Conservation (phyloP, 495 filamentous ascomycete species). For the Parachaetomium inaequale region DNA sequence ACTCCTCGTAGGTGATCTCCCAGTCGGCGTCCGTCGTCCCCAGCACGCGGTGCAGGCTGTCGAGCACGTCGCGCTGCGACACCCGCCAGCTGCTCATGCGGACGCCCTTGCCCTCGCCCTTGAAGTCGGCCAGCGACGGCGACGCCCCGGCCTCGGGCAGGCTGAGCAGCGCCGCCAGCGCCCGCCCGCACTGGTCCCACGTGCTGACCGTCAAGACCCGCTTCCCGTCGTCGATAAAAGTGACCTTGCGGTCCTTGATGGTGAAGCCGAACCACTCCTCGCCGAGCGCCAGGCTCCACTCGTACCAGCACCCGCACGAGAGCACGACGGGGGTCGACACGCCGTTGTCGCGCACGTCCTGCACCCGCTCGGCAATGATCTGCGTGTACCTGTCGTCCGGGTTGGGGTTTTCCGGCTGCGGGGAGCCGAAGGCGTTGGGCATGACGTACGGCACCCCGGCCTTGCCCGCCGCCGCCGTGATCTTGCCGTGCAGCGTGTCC, state of each 20-base stretch:
- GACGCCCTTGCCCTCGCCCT: constrained; percentile 29
- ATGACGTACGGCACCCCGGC: constrained; percentile 60
- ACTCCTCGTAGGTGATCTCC: constrained; percentile 46
- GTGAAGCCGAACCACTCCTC: constrained; percentile 33
- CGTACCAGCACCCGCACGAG: constrained; percentile 47
- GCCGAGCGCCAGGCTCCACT: constrained; percentile 38
- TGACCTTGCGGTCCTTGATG: constrained; percentile 30
- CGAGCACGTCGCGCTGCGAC: constrained; percentile 49
- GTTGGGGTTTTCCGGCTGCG: not conserved
- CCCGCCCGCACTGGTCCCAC: constrained; percentile 42
- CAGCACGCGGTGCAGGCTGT: constrained; percentile 49
- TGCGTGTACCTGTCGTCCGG: constrained; percentile 32
- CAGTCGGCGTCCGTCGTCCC: constrained; percentile 54
- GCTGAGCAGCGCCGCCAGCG: constrained; percentile 38
- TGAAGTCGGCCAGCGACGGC: constrained; percentile 34
- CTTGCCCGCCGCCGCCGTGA: constrained; percentile 56
- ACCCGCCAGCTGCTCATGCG: constrained; percentile 40
- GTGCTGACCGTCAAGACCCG: constrained; percentile 37
- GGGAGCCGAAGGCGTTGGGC: constrained; percentile 54
- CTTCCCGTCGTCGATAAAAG: constrained; percentile 37
- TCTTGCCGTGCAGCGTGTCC: constrained; percentile 37
- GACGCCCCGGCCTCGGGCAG: constrained; percentile 45
- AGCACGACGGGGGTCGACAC: constrained; percentile 34
- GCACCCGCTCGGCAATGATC: not conserved
- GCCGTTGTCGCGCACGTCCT: constrained; percentile 42